Evolutionary conservation across 2,329 filamentous ascomycete genomes (phyloP).

Genomic region (Epichloe glyceriae): DNA sequence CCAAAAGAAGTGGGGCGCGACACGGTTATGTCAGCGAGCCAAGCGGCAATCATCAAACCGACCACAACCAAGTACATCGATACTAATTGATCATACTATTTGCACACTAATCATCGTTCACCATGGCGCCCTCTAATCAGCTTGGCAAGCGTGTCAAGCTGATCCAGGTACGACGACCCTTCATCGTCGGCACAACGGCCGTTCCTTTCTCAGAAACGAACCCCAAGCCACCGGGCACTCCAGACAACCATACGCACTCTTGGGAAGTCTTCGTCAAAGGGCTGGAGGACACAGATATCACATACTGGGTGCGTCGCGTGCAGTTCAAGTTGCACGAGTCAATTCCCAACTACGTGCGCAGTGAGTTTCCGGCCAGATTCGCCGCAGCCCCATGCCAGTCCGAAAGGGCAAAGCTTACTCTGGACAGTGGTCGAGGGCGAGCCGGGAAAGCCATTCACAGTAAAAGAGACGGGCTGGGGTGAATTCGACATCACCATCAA

Average conservation of each 20-base stretch:
- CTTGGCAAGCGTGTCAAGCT: constrained; percentile 53
- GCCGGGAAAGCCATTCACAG: constrained; percentile 57
- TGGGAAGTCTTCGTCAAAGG: constrained; percentile 94
- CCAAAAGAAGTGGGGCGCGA: too few relatives aligned
- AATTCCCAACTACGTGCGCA: constrained; percentile 81
- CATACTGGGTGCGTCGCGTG: constrained; percentile 91
- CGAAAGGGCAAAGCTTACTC: background rate
- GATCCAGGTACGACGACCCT: constrained; percentile 50
- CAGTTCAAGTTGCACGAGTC: constrained; percentile 98
- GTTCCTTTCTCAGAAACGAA: constrained; percentile 67
- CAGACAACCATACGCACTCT: constrained; percentile 87
- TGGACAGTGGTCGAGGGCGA: constrained; percentile 55
- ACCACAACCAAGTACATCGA: too few relatives aligned
- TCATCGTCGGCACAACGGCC: constrained; percentile 70
- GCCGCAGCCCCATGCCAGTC: background rate
- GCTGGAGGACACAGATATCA: constrained; percentile 78
- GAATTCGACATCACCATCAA: constrained; percentile 96
- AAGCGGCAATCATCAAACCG: too few relatives aligned
- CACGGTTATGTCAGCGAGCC: too few relatives aligned
- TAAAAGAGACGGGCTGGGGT: constrained; percentile 91
- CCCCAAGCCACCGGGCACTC: constrained; percentile 62
- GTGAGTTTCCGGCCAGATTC: constrained; percentile 24
- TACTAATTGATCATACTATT: too few relatives aligned
- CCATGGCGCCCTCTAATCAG: constrained; percentile 46
- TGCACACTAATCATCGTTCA: background rate